Percentiles rank a stretch among this genome's conserved stretches.
Conservation (phyloP, 768 basidiomycete genomes). For the Xerocomellus amylosporus region DNA sequence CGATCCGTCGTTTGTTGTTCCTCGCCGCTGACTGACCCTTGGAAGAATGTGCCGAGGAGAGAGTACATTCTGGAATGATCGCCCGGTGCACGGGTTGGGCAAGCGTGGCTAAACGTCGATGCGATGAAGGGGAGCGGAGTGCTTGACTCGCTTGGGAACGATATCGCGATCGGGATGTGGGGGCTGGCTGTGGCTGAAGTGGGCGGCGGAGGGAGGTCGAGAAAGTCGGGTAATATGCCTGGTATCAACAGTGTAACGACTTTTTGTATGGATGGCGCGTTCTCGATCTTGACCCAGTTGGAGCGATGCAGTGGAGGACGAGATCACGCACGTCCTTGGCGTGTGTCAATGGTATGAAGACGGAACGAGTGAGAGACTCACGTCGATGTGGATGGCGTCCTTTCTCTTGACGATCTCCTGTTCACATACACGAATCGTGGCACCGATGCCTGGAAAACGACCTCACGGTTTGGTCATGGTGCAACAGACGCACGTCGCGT, state of each 20-base stretch:
- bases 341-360: too few species aligned
- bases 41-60: slow-evolving; percentile 79
- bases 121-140: slow-evolving; percentile 62
- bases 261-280: too few species aligned
- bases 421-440: slow-evolving; percentile 83
- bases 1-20: slow-evolving; percentile 71
- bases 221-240: too few species aligned
- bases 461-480: neutral
- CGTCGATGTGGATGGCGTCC: slow-evolving; percentile 77
- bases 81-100: slow-evolving; percentile 92
- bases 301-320: slow-evolving; percentile 61
- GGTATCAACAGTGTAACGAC: too few species aligned
- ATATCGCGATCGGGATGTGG: slow-evolving; percentile 41
- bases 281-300: slow-evolving; percentile 81
- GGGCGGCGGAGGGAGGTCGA: slow-evolving; percentile 29
- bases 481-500: slow-evolving; percentile 51
- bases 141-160: slow-evolving; percentile 32
- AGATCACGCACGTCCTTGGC: slow-evolving; percentile 84
- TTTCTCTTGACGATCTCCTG: slow-evolving; percentile 65
- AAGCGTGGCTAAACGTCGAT: slow-evolving; percentile 86
- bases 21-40: slow-evolving; percentile 70
- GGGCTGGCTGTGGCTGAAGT: slow-evolving; percentile 62
- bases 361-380: slow-evolving; percentile 36
- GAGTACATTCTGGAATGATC: slow-evolving; percentile 84
- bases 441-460: slow-evolving; percentile 17